These are phyloP conservation scores for Bruguiera parviflora DNA, from an alignment of 345 rosid genomes.

Conservation along the genomic window DNA sequence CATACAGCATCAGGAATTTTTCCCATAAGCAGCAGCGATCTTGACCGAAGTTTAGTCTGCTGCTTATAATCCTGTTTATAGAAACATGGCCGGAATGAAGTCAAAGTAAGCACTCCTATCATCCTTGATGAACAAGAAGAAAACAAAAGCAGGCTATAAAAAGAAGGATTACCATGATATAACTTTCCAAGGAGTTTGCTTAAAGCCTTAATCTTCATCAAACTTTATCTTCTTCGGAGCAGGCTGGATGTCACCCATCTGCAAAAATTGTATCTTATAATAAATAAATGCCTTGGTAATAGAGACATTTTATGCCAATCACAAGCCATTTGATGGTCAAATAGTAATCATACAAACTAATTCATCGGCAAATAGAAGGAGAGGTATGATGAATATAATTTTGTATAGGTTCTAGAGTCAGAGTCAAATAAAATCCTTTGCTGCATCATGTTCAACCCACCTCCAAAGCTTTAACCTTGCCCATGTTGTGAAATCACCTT, in stretches of 20 bases:
- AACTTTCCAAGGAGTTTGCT: background rate
- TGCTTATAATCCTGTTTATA: too few relatives aligned
- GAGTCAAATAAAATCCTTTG: background rate
- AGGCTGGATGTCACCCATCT: slow-evolving; percentile 61
- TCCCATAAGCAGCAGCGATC: too few relatives aligned
- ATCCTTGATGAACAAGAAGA: too few relatives aligned
- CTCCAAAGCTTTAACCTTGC: background rate
- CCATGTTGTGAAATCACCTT: background rate
- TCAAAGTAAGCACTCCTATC: too few relatives aligned
- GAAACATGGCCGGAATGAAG: too few relatives aligned
- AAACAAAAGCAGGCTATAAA: too few relatives aligned
- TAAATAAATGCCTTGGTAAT: background rate
- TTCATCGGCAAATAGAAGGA: too few relatives aligned
- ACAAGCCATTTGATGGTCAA: background rate
- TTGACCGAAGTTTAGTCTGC: too few relatives aligned
- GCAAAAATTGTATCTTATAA: slow-evolving; percentile 8
- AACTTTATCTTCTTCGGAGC: slow-evolving; percentile 79
- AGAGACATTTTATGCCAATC: background rate
- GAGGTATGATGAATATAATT: too few relatives aligned
- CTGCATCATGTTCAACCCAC: background rate
- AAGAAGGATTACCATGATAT: background rate
- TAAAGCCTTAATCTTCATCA: slow-evolving; percentile 41
- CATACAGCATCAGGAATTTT: too few relatives aligned
- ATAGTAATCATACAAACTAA: background rate
- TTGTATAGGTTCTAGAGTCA: too few relatives aligned